A percentile compares a stretch with the other conserved stretches of the same genome.
Conservation (phyloP, 352 stramenopile genomes). For the Globisporangium heterothallicum region DNA sequence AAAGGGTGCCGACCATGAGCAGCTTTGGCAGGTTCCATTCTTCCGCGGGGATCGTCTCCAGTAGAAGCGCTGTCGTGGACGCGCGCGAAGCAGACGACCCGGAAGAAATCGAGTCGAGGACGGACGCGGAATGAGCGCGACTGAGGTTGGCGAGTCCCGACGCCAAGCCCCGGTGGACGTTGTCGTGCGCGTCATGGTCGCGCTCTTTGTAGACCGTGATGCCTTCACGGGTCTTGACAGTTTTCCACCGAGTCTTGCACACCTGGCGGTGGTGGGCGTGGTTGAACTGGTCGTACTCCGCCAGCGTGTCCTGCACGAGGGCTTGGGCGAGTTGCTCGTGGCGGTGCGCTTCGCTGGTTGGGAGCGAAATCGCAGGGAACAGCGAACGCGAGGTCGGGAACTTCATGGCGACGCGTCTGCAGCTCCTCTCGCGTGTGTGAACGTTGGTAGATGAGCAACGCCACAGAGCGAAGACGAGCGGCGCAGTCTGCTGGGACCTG, state of each 20-base stretch:
- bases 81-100: conserved; percentile 1
- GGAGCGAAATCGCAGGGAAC: background rate
- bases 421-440: too few species aligned
- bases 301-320: conserved; percentile 22
- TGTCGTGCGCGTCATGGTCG: background rate
- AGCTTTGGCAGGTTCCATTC: conserved; percentile 10
- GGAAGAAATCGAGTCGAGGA: background rate
- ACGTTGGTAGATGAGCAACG: too few species aligned
- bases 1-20: conserved; percentile 21
- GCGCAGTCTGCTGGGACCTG: too few species aligned
- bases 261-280: conserved; percentile 7
- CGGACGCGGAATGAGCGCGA: background rate
- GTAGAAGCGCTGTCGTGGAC: conserved; percentile 3
- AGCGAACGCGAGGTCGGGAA: background rate
- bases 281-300: conserved; percentile 25
- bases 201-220: conserved; percentile 14
- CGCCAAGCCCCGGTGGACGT: background rate
- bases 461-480: too few species aligned
- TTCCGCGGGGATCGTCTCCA: conserved; percentile 9
- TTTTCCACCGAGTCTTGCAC: conserved; percentile 11
- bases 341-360: background rate
- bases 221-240: conserved; percentile 12
- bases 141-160: background rate
- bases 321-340: conserved; percentile 18
- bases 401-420: too few species aligned